Evolutionary conservation across 1,284 basidiomycete species (phyloP).

Genomic region (Heterobasidion parviporum): DNA sequence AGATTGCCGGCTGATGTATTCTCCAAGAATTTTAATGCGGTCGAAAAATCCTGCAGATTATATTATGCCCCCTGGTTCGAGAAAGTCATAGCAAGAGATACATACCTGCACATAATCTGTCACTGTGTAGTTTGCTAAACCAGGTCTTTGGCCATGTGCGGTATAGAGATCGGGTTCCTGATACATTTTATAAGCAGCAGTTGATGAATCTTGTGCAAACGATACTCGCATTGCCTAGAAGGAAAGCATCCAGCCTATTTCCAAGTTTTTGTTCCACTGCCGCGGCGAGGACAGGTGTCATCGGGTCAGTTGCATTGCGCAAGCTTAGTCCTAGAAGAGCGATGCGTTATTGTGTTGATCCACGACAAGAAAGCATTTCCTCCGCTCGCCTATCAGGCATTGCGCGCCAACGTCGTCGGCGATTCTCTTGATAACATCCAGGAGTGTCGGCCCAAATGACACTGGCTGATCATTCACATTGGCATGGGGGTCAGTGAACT

Average conservation of each 20-base stretch:
- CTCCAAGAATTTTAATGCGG: background rate
- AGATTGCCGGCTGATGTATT: slow-evolving; percentile 33
- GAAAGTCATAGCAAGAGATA: background rate
- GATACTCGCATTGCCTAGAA: background rate
- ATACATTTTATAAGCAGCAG: background rate
- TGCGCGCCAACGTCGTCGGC: background rate
- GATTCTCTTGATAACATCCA: background rate
- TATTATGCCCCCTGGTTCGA: background rate
- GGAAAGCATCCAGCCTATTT: background rate
- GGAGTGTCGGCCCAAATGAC: background rate
- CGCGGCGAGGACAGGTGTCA: background rate
- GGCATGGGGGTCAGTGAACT: slow-evolving; percentile 24
- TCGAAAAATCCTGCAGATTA: background rate
- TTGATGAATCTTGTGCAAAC: background rate
- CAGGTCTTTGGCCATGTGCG: background rate
- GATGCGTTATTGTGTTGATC: background rate
- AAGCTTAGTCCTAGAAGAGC: background rate
- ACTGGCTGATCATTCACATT: background rate
- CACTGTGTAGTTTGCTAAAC: background rate
- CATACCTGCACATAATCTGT: background rate
- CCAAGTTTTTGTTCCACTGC: background rate
- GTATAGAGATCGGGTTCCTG: slow-evolving; percentile 1
- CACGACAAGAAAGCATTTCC: background rate
- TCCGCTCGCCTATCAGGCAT: background rate
- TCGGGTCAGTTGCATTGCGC: background rate